phyloP scores from a whole-genome alignment of 2,329 filamentous ascomycete genomes.

The Cytospora schulzeri region DNA sequence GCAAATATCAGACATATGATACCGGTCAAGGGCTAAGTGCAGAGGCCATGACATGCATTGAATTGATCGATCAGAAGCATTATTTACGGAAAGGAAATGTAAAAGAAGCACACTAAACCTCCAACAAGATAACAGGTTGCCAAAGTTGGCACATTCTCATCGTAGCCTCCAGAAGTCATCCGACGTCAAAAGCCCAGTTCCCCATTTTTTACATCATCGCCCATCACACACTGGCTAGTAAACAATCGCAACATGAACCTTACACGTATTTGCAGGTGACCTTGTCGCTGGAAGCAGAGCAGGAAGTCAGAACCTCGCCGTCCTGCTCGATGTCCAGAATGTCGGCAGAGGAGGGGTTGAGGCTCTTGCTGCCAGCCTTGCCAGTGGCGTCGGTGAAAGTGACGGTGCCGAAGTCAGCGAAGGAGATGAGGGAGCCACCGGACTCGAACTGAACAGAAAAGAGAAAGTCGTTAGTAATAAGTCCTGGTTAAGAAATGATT shows the following conservation, averaged over 20 bases:
- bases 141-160: background rate
- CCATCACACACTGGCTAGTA: background rate
- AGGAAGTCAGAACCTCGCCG: slow-evolving; percentile 11
- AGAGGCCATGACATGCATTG: background rate
- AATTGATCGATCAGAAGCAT: background rate
- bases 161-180: background rate
- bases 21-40: background rate
- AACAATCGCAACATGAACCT: background rate
- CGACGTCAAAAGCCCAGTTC: background rate
- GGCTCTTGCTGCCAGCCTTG: slow-evolving; percentile 34
- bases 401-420: slow-evolving; percentile 49
- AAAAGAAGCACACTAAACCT: background rate
- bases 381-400: slow-evolving; percentile 43
- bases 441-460: slow-evolving; percentile 37
- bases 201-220: background rate
- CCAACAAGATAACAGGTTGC: background rate
- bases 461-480: background rate
- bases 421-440: slow-evolving; percentile 40
- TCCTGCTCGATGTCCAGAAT: slow-evolving; percentile 33
- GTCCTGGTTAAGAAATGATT: background rate
- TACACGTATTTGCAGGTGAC: slow-evolving; percentile 1
- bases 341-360: slow-evolving; percentile 42
- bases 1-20: too few relatives aligned
- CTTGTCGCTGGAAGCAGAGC: background rate
- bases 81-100: background rate